Conservation (phyloP, 2,329 filamentous ascomycete species). For the Talaromyces sp. region DNA sequence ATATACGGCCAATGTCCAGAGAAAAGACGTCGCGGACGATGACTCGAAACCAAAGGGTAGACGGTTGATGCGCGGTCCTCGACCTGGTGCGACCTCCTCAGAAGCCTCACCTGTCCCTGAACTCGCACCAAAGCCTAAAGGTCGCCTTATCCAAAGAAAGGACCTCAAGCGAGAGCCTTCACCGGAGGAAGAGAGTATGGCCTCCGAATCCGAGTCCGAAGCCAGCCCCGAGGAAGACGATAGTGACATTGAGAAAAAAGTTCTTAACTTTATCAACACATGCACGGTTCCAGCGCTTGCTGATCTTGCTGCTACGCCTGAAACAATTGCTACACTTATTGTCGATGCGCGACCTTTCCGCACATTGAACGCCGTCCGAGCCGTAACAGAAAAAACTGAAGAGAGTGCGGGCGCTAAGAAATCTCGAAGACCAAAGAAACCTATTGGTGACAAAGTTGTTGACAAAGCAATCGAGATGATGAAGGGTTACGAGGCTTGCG, state of each 20-base stretch:
- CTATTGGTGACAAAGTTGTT: constrained; percentile 64
- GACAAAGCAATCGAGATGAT: constrained; percentile 70
- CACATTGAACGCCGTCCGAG: constrained; percentile 62
- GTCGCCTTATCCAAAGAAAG: constrained; percentile 51
- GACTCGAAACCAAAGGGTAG: constrained; percentile 25
- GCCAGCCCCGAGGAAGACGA: constrained; percentile 40
- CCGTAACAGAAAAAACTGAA: constrained; percentile 51
- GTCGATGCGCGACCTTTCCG: constrained; percentile 72
- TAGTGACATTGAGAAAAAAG: constrained; percentile 49
- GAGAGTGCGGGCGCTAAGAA: constrained; percentile 51
- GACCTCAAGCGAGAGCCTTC: constrained; percentile 34
- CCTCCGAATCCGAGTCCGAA: constrained; percentile 46
- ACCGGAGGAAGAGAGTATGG: constrained; percentile 40
- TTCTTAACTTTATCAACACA: constrained; percentile 79
- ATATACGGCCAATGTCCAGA: constrained; percentile 28
- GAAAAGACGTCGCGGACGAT: constrained; percentile 8
- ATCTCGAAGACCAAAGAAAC: constrained; percentile 45
- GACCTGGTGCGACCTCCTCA: constrained; percentile 26
- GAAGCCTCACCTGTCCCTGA: constrained; percentile 23
- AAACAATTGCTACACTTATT: constrained; percentile 65
- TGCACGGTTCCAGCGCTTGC: constrained; percentile 72
- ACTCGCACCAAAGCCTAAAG: constrained; percentile 26
- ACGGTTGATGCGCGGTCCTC: constrained; percentile 39
- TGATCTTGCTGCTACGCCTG: constrained; percentile 73
- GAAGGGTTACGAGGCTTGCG: constrained; percentile 75